These are phyloP conservation scores for Cercospora zeae-maydis DNA, from an alignment of 2,329 filamentous ascomycete species.

Conservation along the genomic window DNA sequence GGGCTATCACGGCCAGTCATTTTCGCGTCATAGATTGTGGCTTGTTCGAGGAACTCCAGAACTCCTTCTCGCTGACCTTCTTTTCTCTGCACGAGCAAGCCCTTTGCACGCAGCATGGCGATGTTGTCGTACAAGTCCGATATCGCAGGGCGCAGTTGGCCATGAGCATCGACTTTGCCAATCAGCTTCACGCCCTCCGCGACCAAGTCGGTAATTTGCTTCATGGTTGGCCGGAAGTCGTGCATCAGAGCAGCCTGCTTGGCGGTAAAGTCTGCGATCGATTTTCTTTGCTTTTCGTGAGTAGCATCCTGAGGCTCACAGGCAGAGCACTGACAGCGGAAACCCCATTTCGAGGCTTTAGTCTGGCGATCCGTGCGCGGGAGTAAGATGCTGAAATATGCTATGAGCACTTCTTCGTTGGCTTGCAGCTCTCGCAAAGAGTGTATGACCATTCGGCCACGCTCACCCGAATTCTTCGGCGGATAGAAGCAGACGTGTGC, in stretches of 20 bases:
- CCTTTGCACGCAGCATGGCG: constrained; percentile 21
- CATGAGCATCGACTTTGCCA: not conserved
- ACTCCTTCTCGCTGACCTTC: constrained; percentile 15
- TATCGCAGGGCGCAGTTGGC: constrained; percentile 19
- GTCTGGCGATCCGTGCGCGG: constrained; percentile 20
- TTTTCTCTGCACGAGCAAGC: constrained; percentile 12
- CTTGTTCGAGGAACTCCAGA: constrained; percentile 14
- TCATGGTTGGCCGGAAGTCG: constrained; percentile 1
- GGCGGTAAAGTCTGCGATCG: constrained; percentile 15
- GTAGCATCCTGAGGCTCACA: constrained; percentile 10
- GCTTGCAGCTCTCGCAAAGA: constrained; percentile 16
- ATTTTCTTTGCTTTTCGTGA: constrained; percentile 16
- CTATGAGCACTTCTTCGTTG: constrained; percentile 24
- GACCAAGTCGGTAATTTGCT: constrained; percentile 12
- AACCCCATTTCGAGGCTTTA: constrained; percentile 24
- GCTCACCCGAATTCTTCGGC: not conserved
- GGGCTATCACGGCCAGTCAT: constrained; percentile 23
- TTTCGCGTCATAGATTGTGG: constrained; percentile 20
- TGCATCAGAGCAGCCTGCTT: constrained; percentile 13
- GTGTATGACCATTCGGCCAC: constrained; percentile 24
- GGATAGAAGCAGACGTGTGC: constrained; percentile 28
- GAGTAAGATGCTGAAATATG: constrained; percentile 27
- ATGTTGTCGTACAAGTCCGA: constrained; percentile 24
- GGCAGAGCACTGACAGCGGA: constrained; percentile 22
- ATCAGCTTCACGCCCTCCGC: constrained; percentile 10